These are phyloP conservation scores for Forsythia viridissima DNA, from an alignment of 257 asterid genomes.

Conservation along the genomic window DNA sequence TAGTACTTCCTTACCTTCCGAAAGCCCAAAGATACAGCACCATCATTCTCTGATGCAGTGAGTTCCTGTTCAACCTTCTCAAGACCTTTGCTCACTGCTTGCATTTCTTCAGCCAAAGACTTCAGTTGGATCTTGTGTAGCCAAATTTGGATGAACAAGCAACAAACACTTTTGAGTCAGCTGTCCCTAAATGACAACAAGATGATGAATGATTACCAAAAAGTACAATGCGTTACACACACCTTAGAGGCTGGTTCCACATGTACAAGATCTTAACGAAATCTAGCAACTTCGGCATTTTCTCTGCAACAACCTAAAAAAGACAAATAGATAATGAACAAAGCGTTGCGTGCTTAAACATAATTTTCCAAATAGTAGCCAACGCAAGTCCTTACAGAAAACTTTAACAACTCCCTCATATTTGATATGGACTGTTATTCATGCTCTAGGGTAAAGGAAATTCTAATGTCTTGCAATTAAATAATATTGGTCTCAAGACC, in stretches of 20 bases:
- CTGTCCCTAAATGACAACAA: constrained; percentile 4
- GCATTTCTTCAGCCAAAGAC: constrained; percentile 99
- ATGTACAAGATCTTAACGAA: constrained; percentile 83
- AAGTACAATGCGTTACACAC: constrained; percentile 15
- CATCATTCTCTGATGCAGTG: constrained; percentile 80
- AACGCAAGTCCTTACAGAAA: neutral
- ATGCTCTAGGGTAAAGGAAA: constrained; percentile 2
- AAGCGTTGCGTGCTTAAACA: constrained; percentile 4
- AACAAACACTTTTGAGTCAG: neutral
- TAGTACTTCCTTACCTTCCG: constrained; percentile 61
- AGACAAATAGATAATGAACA: constrained; percentile 20
- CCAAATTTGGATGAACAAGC: constrained; percentile 31
- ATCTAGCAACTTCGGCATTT: constrained; percentile 89
- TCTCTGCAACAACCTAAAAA: constrained; percentile 76
- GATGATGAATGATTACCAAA: constrained; percentile 19
- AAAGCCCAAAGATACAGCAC: constrained; percentile 83
- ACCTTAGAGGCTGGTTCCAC: constrained; percentile 98
- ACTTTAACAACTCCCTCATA: neutral
- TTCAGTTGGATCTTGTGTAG: constrained; percentile 78
- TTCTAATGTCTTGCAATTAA: neutral
- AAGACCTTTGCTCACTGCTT: constrained; percentile 97
- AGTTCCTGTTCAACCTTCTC: constrained; percentile 97
- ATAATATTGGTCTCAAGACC: constrained; percentile 1
- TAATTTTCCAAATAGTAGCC: neutral
- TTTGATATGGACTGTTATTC: neutral